Evolutionary conservation across 805 yeast species (phyloP), one percentile per base, ranked within the genome.

Genomic region (Hemisphaericaspora nanyangensis): DNA sequence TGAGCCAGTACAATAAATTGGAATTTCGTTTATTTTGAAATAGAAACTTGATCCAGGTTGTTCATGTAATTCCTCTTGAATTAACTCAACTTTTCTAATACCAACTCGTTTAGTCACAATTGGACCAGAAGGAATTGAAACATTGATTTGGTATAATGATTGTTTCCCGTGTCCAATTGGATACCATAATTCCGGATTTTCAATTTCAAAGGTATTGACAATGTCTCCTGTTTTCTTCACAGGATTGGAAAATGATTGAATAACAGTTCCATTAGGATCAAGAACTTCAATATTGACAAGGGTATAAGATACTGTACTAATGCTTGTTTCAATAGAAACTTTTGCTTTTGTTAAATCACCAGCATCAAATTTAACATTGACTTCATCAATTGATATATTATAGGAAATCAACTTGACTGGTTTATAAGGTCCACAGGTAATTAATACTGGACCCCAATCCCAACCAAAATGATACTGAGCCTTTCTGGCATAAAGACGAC

Each of bases 381-480:
- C 47, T 33, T 55, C 55, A 0, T 40, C 37, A 27, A 56, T 47
- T 11, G 16, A 13, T 1, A 44, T 29, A 27, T 52, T 35, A 36
- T 46, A 56, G 2, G 47, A 35, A 18, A 56, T 50, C 28, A 70
- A 45, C 17, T 41, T 45, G 5, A 72, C 58, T 0, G 70, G 72
- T 34, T 56, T 53, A 40, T 60, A 70, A 2, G 72, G 72, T 8
- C 77, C 77, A 49, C 74, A 67, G 3, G 72, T 61, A 51, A 71
- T 54, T 35, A 68, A 50, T 3, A 57, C 39, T 6, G 75, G 75
- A 15, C 79, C 79, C 80, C 80, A 75, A 50, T 75, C 80, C 80
- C 79, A 75, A 2, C 80, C 80, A 47, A 60, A 75, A 43, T 73
- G 77, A 47, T 74, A 74, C 49, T 72, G 79, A 1, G 79, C 76